Evolutionary conservation across 805 yeast genomes (phyloP), one percentile per base, ranked within the genome.

Genomic region (Torulaspora indica): DNA sequence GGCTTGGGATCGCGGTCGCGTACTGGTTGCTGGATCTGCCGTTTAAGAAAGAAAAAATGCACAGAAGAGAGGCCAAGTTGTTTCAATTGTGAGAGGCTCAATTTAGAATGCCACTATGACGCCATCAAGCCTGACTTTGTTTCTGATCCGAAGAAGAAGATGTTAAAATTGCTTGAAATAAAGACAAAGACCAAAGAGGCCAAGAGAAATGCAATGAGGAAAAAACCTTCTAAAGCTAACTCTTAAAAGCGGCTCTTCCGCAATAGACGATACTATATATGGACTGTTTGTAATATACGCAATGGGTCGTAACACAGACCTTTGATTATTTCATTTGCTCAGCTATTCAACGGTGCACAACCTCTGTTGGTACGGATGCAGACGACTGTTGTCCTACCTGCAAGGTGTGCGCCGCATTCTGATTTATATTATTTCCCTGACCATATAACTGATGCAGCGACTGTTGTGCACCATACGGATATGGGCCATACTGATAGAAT

Each of bases 21-120:
- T 47, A 68, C 69, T 24, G 90, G 90, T 0, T 84, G 93, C 57
- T 84, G 91, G 91, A 84, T 86, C 5, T 84, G 91, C 58, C 65
- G 90, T 45, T 63, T 82, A 13, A 71, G 93, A 31, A 80, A 85
- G 51, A 84, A 84, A 60, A 77, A 81, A 51, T 84, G 91, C 56
- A 76, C 85, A 1, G 87, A 79, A 55, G 78, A 77, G 46, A 72
- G 69, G 51, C 89, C 90, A 1, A 55, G 45, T 4, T 84, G 93
- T 58, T 56, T 58, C 6, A 79, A 78, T 51, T 84, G 93, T 61
- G 53, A 54, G 2, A 65, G 81, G 38, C 67, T 84, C 17, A 77
- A 78, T 6, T 59, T 84, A 15, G 56, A 53, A 2, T 84, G 93
- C 61, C 82, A 78, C 7, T 81, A 79, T 53, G 68, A 69, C 10